Percentiles rank a stretch among this genome's conserved stretches.
Conservation (phyloP, 495 filamentous ascomycete genomes). For the Tuber brumale region DNA sequence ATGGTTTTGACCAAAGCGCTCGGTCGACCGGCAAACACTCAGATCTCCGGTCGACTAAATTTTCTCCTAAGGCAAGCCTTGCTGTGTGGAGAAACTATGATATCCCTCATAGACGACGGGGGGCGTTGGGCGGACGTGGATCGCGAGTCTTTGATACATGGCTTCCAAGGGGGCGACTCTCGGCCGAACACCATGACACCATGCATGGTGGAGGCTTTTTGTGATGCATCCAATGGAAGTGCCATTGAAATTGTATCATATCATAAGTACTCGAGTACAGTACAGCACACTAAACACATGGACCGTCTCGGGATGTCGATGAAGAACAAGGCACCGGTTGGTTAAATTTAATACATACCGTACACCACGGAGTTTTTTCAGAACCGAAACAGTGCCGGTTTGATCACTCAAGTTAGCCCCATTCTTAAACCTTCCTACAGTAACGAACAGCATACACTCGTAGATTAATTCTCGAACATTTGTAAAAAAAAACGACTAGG, state of each 20-base stretch:
- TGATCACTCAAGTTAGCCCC: not conserved
- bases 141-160: not conserved
- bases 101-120: not conserved
- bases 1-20: not conserved
- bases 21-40: not conserved
- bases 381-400: not conserved
- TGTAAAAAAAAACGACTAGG: too few relatives aligned
- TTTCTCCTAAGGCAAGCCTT: not conserved
- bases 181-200: not conserved
- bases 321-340: too few relatives aligned
- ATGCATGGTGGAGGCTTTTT: not conserved
- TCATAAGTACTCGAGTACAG: too few relatives aligned
- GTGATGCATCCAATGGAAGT: not conserved
- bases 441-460: not conserved
- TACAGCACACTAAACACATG: not conserved
- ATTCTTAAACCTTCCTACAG: not conserved
- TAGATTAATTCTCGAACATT: too few relatives aligned
- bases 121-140: not conserved
- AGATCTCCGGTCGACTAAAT: not conserved
- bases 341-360: too few relatives aligned
- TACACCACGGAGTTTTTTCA: not conserved
- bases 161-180: not conserved
- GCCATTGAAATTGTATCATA: not conserved
- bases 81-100: not conserved
- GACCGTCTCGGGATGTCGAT: not conserved